Base-by-base conservation (phyloP, 257 asterid genomes). In the Lycium ferocissimum region DNA sequence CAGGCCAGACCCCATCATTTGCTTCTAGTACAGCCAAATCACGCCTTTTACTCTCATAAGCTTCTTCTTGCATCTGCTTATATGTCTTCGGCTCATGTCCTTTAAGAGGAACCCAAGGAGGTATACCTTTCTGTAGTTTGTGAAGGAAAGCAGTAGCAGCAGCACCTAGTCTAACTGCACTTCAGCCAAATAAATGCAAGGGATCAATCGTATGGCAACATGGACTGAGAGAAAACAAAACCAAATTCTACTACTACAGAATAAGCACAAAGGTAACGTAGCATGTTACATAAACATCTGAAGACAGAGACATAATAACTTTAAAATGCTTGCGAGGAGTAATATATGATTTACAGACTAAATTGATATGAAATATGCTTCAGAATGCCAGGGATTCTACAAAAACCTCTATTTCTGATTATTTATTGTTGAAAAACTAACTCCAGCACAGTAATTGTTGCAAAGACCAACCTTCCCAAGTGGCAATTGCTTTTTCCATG, bases 31-130 rank as follows among this genome's bases (percentile, higher is more conserved):
- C 99, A 79, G 99, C 98, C 79, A 95, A 89, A 86, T 97, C 98
- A 35, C 97, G 99, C 59, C 91, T 88, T 86, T 92, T 97, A 92
- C 93, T 92, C 86, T 92, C 98, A 40, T 91, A 92, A 67, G 99
- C 99, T 89, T 95, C 98, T 70, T 95, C 92, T 88, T 95, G 99
- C 80, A 92, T 86, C 90, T 97, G 98, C 91, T 94, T 94, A 81
- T 95, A 95, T 33, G 98, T 94, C 93, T 97, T 95, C 4, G 87
- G 56, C 89, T 97, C 99, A 9, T 86, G 92, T 80, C 99, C 98
- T 92, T 91, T 97, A 61, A 95, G 95, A 86, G 98, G 99, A 86
- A 93, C 99, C 99, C 99, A 97, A 76, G 99, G 98, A 1, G 96
- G 95, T 81, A 97, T 92, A 33, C 98, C 98, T 85, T 94, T 97